Evolutionary conservation across 2,329 filamentous ascomycete genomes (phyloP).

Genomic region (Fusarium paranaense): DNA sequence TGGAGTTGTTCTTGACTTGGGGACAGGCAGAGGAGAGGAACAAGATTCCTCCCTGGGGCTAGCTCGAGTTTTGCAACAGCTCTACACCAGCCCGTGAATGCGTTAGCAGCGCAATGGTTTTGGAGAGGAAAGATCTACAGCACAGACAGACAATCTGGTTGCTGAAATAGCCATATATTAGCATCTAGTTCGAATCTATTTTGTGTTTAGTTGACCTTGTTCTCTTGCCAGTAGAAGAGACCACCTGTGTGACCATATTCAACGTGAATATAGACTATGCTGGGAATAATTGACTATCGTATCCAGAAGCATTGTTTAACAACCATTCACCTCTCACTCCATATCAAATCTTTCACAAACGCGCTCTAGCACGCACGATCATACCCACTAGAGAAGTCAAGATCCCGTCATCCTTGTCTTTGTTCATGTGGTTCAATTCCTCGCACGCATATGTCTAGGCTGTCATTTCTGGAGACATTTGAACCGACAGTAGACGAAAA

Average conservation of each 20-base stretch:
- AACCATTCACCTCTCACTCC: neutral
- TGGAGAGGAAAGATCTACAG: neutral
- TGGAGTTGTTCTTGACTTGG: neutral
- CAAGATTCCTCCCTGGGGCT: neutral
- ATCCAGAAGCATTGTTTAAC: no score
- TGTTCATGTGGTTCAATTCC: neutral
- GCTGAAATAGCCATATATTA: neutral
- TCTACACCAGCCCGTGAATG: neutral
- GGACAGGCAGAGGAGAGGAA: neutral
- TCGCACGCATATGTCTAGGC: neutral
- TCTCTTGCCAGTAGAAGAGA: neutral
- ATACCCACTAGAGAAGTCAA: neutral
- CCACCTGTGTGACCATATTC: neutral
- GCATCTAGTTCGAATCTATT: neutral
- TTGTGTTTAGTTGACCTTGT: neutral
- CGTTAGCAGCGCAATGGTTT: neutral
- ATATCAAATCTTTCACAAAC: neutral
- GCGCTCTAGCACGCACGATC: neutral
- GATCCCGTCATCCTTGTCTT: neutral
- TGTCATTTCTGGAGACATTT: neutral
- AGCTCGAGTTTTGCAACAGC: neutral
- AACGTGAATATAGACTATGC: neutral
- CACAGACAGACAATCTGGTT: neutral
- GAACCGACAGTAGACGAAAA: neutral
- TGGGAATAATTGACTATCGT: neutral